A percentile compares a stretch with the other conserved stretches of the same genome.
Evolutionary conservation across 2,329 filamentous ascomycete species (phyloP).

Genomic region (Clonostachys rhizophaga): DNA sequence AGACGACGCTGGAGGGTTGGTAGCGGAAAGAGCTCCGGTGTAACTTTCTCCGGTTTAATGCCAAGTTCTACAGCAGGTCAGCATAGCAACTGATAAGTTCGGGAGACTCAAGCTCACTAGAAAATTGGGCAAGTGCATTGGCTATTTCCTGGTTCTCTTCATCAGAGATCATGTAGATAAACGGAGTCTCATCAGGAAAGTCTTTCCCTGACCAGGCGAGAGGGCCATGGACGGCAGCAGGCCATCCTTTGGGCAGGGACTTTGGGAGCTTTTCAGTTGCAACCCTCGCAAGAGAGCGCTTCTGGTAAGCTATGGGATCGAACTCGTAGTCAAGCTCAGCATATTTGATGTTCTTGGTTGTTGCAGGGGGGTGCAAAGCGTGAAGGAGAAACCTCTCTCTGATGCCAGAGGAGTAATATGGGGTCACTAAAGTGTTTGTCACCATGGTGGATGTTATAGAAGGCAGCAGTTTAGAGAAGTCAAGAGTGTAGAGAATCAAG

Average conservation of each 20-base stretch:
- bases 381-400: background rate
- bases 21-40: background rate
- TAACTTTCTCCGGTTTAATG: background rate
- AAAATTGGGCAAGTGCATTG: background rate
- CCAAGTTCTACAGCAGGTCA: background rate
- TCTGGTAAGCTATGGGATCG: background rate
- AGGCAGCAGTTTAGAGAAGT: too few species aligned
- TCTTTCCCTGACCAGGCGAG: background rate
- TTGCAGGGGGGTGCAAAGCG: background rate
- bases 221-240: background rate
- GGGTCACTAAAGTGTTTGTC: too few species aligned
- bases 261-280: background rate
- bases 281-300: background rate
- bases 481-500: too few species aligned
- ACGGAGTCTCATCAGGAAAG: background rate
- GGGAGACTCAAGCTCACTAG: background rate
- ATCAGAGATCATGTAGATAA: background rate
- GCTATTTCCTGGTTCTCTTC: background rate
- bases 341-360: background rate
- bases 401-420: background rate
- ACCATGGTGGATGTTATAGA: too few species aligned
- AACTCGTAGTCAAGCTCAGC: background rate
- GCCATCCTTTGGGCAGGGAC: background rate
- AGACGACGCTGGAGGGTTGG: conserved; percentile 1
- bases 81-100: background rate